Base-by-base conservation (phyloP, 371 early-diverging fungal genomes). In the Rhizoclosmatium hyalinum region DNA sequence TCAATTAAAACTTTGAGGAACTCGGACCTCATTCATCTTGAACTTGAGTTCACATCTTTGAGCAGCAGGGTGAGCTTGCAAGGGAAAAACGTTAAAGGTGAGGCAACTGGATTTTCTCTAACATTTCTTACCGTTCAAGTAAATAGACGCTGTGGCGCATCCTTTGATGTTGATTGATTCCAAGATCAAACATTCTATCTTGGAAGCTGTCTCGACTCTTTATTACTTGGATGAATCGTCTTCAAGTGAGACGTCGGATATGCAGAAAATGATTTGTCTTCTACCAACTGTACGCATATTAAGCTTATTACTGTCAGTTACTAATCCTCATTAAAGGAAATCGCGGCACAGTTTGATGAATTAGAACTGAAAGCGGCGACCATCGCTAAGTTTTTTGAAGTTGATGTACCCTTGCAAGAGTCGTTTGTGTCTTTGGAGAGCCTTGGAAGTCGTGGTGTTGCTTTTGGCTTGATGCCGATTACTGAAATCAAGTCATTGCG, bases 151-250 rank as follows among this genome's bases (percentile, higher is more conserved):
- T 17, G 17, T 71, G 8, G 6, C 50, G 5, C 62, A 60, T 10
- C 47, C 62, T 3, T 58, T 71, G 50, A 61, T 71, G 60, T 19
- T 12, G 19, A 44, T 68, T 47, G 81, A 77, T 14, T 10, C 32
- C 1, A 70, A 75, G 6, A 64, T 71, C 50, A 93, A 92, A 81
- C 80, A 83, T 44, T 86, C 88, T 3, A 71, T 93, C 21, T 79
- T 92, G n/a, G 93, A 94, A 73, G 93, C 90, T 1, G 79, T 90
- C 45, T 90, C 93, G 4, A 92, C 93, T 0, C 77, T 94, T 21
- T 92, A 92, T 79, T 91, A 89, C 66, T 85, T 92, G 3, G 90
- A 92, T 72, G 89, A 91, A 65, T 60, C 61, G 44, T n/a, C 45
- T 44, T 6, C 63, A 10, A 62, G 21, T 46, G 62, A 45, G 62